phyloP scores from a whole-genome alignment of 345 rosid species.

The Populus tremula region DNA sequence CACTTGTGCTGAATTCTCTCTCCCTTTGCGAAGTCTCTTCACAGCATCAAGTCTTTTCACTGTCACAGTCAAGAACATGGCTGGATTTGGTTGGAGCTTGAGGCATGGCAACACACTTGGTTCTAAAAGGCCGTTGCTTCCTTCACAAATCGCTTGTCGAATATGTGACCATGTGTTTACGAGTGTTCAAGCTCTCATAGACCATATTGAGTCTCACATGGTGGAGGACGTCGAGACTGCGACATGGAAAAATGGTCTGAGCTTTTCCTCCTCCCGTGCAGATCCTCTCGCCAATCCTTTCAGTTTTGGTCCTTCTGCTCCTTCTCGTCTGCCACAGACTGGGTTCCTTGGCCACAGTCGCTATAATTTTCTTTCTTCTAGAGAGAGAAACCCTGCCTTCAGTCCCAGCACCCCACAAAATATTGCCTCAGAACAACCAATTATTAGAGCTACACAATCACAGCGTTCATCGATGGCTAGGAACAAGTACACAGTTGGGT shows the following conservation, averaged over 20 bases:
- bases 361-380: background rate
- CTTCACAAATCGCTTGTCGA: constrained; percentile 31
- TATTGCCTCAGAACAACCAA: background rate
- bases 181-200: constrained; percentile 26
- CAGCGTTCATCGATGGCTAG: background rate
- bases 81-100: constrained; percentile 27
- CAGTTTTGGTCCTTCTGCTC: background rate
- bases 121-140: background rate
- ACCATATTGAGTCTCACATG: constrained; percentile 27
- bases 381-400: background rate
- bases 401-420: background rate
- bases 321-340: background rate
- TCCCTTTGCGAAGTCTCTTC: background rate
- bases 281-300: background rate
- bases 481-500: background rate
- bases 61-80: background rate
- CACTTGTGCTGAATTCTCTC: too few relatives aligned
- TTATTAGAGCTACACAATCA: background rate
- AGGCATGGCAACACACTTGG: background rate
- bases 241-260: background rate
- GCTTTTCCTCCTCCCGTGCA: background rate
- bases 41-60: background rate
- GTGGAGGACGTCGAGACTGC: background rate
- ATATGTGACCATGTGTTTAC: constrained; percentile 27
- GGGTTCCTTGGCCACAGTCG: background rate